A percentile compares a stretch with the other conserved stretches of the same genome.
Conservation (phyloP, 345 rosid genomes). For the Erodium maritimum region DNA sequence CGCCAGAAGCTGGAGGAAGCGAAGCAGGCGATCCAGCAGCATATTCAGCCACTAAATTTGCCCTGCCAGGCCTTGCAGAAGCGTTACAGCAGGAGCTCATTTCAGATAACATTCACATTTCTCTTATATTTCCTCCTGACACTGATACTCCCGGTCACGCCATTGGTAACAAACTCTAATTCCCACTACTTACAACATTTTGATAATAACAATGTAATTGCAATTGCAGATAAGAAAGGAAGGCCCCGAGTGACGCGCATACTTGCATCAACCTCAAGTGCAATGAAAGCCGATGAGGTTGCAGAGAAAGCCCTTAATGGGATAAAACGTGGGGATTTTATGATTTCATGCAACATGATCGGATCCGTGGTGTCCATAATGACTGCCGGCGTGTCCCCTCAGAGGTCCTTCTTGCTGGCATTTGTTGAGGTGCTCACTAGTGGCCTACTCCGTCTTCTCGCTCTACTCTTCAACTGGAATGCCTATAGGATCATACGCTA, state of each 20-base stretch:
- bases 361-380: conserved; percentile 50
- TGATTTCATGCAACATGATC: conserved; percentile 61
- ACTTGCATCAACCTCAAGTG: conserved; percentile 45
- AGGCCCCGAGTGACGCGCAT: conserved; percentile 51
- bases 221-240: conserved; percentile 38
- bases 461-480: conserved; percentile 60
- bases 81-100: conserved; percentile 90
- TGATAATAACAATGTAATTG: neutral
- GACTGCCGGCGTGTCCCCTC: conserved; percentile 72
- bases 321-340: conserved; percentile 53
- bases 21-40: conserved; percentile 46
- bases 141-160: conserved; percentile 71
- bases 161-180: conserved; percentile 34
- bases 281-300: conserved; percentile 71
- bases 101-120: conserved; percentile 57
- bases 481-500: conserved; percentile 57
- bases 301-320: conserved; percentile 64
- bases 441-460: conserved; percentile 37
- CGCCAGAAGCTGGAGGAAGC: conserved; percentile 55
- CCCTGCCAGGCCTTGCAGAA: conserved; percentile 77
- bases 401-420: conserved; percentile 60
- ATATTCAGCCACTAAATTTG: conserved; percentile 80
- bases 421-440: conserved; percentile 53
- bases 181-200: neutral
- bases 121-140: conserved; percentile 74